These are phyloP conservation scores for Lindgomyces ingoldianus DNA, from an alignment of 495 filamentous ascomycete genomes.

Conservation along the genomic window DNA sequence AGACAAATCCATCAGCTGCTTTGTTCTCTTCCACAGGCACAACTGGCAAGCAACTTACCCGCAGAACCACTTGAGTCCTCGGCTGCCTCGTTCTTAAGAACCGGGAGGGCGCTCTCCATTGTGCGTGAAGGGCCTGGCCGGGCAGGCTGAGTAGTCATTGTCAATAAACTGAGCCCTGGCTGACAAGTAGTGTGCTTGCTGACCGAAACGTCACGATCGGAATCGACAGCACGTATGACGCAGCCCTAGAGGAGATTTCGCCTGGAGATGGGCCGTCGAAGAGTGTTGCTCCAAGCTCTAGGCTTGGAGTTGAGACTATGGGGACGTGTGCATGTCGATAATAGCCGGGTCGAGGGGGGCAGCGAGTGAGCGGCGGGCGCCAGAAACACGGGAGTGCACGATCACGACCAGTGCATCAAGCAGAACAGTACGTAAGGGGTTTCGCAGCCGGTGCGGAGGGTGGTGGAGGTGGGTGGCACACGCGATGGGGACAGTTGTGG, in stretches of 20 bases:
- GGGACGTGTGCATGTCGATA: conserved; percentile 30
- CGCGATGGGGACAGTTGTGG: not conserved
- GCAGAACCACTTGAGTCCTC: conserved; percentile 40
- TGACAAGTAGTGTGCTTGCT: conserved; percentile 10
- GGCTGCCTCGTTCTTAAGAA: conserved; percentile 22
- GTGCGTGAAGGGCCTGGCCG: conserved; percentile 22
- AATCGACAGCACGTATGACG: not conserved
- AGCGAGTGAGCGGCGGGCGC: conserved; percentile 10
- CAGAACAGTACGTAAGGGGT: conserved; percentile 5
- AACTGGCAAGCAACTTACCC: conserved; percentile 37
- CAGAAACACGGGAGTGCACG: not conserved
- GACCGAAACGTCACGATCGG: conserved; percentile 16
- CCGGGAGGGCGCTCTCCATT: conserved; percentile 37
- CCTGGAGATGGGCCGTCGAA: conserved; percentile 10
- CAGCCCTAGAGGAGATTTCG: not conserved
- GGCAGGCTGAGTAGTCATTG: conserved; percentile 32
- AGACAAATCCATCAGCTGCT: conserved; percentile 5
- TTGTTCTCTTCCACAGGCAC: conserved; percentile 12
- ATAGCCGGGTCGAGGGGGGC: conserved; percentile 18
- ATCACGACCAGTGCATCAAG: conserved; percentile 20
- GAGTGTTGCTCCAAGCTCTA: conserved; percentile 37
- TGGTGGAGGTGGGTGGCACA: too few species aligned
- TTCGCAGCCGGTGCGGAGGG: not conserved
- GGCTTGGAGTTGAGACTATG: conserved; percentile 38
- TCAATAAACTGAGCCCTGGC: conserved; percentile 10